phyloP scores from a whole-genome alignment of 2,329 filamentous ascomycete species.

The Cercospora sp. region DNA sequence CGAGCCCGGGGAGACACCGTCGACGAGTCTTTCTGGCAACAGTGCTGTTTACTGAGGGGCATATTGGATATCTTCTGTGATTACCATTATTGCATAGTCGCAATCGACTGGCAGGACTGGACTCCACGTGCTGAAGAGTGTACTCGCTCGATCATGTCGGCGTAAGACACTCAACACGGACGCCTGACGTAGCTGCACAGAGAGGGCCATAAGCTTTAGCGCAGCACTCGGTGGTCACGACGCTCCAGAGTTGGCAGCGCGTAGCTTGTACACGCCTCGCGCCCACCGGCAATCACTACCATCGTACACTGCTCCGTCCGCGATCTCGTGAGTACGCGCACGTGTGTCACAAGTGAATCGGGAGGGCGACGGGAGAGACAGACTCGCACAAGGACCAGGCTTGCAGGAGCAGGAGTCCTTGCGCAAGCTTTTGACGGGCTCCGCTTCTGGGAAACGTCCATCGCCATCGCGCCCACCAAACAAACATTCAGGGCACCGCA shows the following conservation, averaged over 20 bases:
- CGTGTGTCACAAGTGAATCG: not conserved
- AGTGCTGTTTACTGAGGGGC: not conserved
- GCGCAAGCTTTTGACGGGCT: conserved; percentile 5
- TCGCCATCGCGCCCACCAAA: conserved; percentile 7
- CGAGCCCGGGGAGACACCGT: not conserved
- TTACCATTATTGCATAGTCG: not conserved
- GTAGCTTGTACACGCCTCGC: not conserved
- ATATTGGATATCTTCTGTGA: not conserved
- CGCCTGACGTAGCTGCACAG: not conserved
- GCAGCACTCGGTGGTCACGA: not conserved
- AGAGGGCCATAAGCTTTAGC: not conserved
- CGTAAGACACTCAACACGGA: not conserved
- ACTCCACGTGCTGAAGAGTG: not conserved
- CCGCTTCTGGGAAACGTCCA: conserved; percentile 5
- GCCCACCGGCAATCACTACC: not conserved
- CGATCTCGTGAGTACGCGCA: not conserved
- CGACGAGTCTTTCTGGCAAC: not conserved
- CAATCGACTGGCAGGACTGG: not conserved
- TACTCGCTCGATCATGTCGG: not conserved
- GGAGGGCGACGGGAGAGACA: conserved; percentile 3
- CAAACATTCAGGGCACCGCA: conserved; percentile 3
- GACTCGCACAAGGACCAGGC: not conserved
- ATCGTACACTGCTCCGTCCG: not conserved
- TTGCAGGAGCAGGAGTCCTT: not conserved
- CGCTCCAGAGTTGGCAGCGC: conserved; percentile 4